phyloP scores from a whole-genome alignment of 2,329 filamentous ascomycete genomes.

The Pyrenochaeta sp. region DNA sequence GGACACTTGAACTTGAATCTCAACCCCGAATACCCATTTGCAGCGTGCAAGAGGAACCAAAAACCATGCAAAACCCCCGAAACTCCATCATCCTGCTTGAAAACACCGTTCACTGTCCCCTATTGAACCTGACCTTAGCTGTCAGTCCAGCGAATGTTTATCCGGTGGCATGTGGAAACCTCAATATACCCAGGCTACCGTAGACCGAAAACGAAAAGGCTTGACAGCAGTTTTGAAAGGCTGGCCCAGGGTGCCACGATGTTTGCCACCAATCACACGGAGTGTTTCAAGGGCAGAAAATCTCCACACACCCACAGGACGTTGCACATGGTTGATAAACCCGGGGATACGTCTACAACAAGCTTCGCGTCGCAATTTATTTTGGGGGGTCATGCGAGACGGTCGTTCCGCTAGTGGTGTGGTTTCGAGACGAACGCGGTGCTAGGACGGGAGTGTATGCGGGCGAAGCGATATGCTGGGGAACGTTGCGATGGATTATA shows the following conservation, averaged over 20 bases:
- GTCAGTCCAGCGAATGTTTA: slow-evolving; percentile 1
- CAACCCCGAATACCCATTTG: too few relatives aligned
- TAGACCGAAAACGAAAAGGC: slow-evolving; percentile 1
- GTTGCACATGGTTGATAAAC: slow-evolving; percentile 3
- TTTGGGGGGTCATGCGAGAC: slow-evolving; percentile 13
- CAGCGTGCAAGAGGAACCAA: too few relatives aligned
- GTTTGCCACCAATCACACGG: slow-evolving; percentile 4
- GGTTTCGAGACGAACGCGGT: too few relatives aligned
- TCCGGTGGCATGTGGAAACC: slow-evolving; percentile 9
- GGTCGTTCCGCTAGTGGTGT: not conserved
- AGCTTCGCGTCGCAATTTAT: slow-evolving; percentile 13
- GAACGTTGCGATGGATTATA: too few relatives aligned
- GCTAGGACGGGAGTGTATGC: too few relatives aligned
- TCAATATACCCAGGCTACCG: slow-evolving; percentile 6
- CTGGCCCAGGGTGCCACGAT: not conserved
- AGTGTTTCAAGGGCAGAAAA: slow-evolving; percentile 3
- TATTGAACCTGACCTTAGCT: too few relatives aligned
- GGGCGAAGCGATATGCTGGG: slow-evolving; percentile 2
- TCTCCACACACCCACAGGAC: slow-evolving; percentile 9
- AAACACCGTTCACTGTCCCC: too few relatives aligned
- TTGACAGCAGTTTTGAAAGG: not conserved
- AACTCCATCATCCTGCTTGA: too few relatives aligned
- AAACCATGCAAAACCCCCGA: too few relatives aligned
- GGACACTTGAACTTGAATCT: too few relatives aligned
- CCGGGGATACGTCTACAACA: slow-evolving; percentile 11